Evolutionary conservation across 163 green algal genomes (phyloP).

Genomic region (Chlamydomonas reinhardtii): DNA sequence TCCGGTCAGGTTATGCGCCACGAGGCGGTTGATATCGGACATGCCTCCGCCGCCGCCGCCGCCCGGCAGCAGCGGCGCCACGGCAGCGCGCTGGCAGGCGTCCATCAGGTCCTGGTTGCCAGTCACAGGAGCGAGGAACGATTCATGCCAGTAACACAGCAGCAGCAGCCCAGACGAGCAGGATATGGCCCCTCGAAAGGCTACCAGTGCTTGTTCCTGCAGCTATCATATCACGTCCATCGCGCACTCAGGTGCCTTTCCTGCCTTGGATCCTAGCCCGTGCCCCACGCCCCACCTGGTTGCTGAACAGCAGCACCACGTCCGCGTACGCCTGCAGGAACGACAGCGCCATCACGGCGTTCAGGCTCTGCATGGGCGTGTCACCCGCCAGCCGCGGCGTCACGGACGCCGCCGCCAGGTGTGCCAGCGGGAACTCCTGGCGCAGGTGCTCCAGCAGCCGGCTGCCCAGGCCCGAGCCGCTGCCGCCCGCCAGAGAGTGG

Average conservation of each 20-base stretch:
- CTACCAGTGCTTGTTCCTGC: too few species aligned
- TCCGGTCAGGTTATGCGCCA: conserved; percentile 40
- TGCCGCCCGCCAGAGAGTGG: conserved; percentile 62
- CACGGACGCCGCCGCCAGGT: conserved; percentile 52
- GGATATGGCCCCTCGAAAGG: too few species aligned
- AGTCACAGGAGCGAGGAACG: not conserved
- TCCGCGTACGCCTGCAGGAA: conserved; percentile 67
- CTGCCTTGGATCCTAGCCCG: too few species aligned
- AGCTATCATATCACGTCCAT: too few species aligned
- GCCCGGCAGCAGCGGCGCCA: conserved; percentile 20
- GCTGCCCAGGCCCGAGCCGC: conserved; percentile 55
- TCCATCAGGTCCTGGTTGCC: conserved; percentile 43
- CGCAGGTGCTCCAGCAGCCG: conserved; percentile 57
- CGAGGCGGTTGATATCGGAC: conserved; percentile 54
- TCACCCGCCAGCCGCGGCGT: conserved; percentile 47
- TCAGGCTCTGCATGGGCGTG: conserved; percentile 60
- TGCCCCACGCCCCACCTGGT: conserved; percentile 4
- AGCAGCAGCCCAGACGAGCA: too few species aligned
- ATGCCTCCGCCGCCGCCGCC: conserved; percentile 27
- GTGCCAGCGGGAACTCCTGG: conserved; percentile 41
- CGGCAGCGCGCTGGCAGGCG: conserved; percentile 28
- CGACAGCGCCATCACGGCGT: conserved; percentile 58
- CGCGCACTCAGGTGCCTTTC: too few species aligned
- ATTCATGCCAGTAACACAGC: not conserved
- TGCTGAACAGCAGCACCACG: conserved; percentile 59